Percentiles rank a stretch among this genome's conserved stretches.
phyloP scores from a whole-genome alignment of 306 rosid genomes.

The Malus fusca region DNA sequence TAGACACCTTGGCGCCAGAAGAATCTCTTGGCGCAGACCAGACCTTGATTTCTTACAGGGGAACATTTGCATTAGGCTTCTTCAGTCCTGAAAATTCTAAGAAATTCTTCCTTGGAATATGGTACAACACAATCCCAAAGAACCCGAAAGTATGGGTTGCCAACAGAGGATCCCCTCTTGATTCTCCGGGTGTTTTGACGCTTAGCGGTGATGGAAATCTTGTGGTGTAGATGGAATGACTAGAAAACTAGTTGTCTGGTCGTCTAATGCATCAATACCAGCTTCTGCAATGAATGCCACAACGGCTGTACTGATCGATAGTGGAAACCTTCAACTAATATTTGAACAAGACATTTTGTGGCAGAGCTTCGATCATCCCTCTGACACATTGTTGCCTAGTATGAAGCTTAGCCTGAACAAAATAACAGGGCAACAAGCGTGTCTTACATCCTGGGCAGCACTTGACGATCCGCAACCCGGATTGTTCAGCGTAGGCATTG shows the following conservation, averaged over 20 bases:
- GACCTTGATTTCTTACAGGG: conserved; percentile 36
- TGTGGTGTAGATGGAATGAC: neutral
- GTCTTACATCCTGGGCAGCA: neutral
- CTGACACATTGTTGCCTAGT: conserved; percentile 23
- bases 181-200: conserved; percentile 12
- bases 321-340: conserved; percentile 10
- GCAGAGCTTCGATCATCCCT: conserved; percentile 49
- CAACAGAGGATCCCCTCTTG: conserved; percentile 41
- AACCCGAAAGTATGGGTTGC: conserved; percentile 48
- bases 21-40: conserved; percentile 26
- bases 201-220: conserved; percentile 13
- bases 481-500: neutral
- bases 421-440: neutral
- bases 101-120: conserved; percentile 31
- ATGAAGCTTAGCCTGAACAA: conserved; percentile 1
- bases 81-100: conserved; percentile 40
- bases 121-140: neutral
- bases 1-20: neutral
- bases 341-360: conserved; percentile 1
- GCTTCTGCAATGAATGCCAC: neutral
- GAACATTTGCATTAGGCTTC: conserved; percentile 49
- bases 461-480: neutral
- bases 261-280: neutral
- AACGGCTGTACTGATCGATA: neutral
- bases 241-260: neutral